Base-by-base conservation (phyloP, 768 basidiomycete species). In the Lactarius quietus region DNA sequence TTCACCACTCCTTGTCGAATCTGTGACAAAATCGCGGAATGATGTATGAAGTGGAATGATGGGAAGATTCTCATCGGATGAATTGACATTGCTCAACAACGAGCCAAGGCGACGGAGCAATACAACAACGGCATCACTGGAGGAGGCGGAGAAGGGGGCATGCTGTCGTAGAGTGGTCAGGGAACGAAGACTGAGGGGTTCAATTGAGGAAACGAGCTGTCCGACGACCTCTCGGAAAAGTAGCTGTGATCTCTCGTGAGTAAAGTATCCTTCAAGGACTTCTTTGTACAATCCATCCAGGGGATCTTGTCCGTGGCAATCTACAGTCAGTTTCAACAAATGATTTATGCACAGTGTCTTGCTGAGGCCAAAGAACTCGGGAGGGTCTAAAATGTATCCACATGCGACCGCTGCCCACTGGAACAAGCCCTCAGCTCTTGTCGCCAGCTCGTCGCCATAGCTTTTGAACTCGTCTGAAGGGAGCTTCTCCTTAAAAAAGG, bases 1-100 rank as follows among this genome's bases (percentile, higher is more conserved):
- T 48, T 59, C 23, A 3, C 57, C 23, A 28, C 57, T 59, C 57
- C 29, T 36, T 9, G 3, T n/a, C 26, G 26, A 7, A 28, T 36
- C 28, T 28, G 57, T 41, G 15, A 59, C n/a, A 23, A 59, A 59
- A 38, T 59, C 57, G 6, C 57, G 57, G 57, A 59, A 59, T 0
- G 48, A 51, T 26, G 48, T 51, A 23, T 51, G 48, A 1, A 51
- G 23, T 6, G 59, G 59, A 45, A 33, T 3, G 23, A 61, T 61
- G 18, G 59, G 43, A 31, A 35, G 59, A 6, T 43, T 29, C 23
- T 45, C 29, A 35, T 48, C 33, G 2, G 31, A 20, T 52, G 45
- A 26, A 23, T 39, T 35, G 43, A 61, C 59, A 17, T 61, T 61
- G 5, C 45, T 61, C 2, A 61, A n/a, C n/a, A 61, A 35, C 2